Evolutionary conservation across 305 asterid genomes (phyloP).

Genomic region (Solanum hybrid): DNA sequence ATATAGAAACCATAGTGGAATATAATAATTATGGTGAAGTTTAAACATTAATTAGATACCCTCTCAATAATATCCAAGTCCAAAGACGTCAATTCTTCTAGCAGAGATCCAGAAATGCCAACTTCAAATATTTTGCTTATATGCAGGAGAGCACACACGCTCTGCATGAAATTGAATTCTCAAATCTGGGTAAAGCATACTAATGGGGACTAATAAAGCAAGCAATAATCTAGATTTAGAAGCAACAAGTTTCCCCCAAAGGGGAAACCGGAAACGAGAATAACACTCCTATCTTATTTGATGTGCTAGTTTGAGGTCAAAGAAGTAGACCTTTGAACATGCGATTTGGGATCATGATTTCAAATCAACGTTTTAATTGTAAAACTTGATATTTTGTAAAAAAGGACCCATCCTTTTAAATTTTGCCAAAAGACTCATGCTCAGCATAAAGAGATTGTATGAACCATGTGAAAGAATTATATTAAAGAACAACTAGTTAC

Average conservation of each 20-base stretch:
- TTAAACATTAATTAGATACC: slow-evolving; percentile 32
- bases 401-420: not conserved
- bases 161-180: slow-evolving; percentile 29
- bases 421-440: not conserved
- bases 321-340: not conserved
- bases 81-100: slow-evolving; percentile 50
- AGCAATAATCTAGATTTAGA: not conserved
- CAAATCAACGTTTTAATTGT: not conserved
- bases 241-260: not conserved
- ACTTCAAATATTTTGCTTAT: slow-evolving; percentile 89
- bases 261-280: not conserved
- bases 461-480: not conserved
- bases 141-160: slow-evolving; percentile 78
- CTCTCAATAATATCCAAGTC: slow-evolving; percentile 66
- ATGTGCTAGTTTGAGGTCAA: not conserved
- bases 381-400: not conserved
- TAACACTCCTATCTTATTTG: not conserved
- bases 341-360: not conserved
- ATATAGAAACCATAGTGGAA: slow-evolving; percentile 6
- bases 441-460: not conserved
- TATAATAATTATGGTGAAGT: slow-evolving; percentile 7
- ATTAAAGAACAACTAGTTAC: not conserved
- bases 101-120: slow-evolving; percentile 72
- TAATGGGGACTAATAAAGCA: not conserved
- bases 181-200: not conserved